Evolutionary conservation across 306 rosid species (phyloP), one percentile per base, ranked within the genome.

Genomic region (Cucurbita argyrosperma): DNA sequence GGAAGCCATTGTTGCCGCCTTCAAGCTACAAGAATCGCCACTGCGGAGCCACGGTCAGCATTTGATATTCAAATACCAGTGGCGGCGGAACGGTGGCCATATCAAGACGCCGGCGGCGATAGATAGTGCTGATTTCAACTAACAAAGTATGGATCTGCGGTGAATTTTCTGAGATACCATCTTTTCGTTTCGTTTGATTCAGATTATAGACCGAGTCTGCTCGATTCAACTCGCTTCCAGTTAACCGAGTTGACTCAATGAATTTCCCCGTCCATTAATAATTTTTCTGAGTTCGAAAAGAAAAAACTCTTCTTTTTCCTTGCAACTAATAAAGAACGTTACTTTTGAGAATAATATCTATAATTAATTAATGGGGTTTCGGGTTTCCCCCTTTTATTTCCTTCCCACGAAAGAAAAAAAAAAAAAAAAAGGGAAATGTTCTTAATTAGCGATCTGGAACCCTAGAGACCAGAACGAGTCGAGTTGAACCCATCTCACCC

Each of bases 401-500:
- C 35, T 30, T 30, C 35, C 35, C 35, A 30, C 35, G 35, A 30
- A 30, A 30, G 5, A 1, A 39, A 5, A n/a, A 16, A 66, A 65
- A 0, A 10, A 10, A 45, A 49, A 10, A 42, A 47, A 47, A 21
- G 23, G 23, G 1, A 12, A 30, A 4, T n/a, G 6, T 26, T 26
- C 30, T 26, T 26, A 26, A 46, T 70, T 46, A 12, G 12, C 26
- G 1, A 18, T 2, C 37, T 10, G 51, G 19, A 74, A 47, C 77
- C 77, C 77, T 74, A 74, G 52, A 74, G 10, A 26, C 30, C n/a
- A 62, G 16, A 30, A 26, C 30, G 61, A 42, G 70, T 47, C 69
- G 77, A 60, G 77, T 74, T 60, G 71, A 74, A 59, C 70, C 70
- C 58, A 74, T 74, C n/a, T 60, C 67, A 74, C 68, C 78, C 39